These are phyloP conservation scores for Colletotrichum sojae DNA, from an alignment of 2,329 filamentous ascomycete genomes.

Conservation along the genomic window DNA sequence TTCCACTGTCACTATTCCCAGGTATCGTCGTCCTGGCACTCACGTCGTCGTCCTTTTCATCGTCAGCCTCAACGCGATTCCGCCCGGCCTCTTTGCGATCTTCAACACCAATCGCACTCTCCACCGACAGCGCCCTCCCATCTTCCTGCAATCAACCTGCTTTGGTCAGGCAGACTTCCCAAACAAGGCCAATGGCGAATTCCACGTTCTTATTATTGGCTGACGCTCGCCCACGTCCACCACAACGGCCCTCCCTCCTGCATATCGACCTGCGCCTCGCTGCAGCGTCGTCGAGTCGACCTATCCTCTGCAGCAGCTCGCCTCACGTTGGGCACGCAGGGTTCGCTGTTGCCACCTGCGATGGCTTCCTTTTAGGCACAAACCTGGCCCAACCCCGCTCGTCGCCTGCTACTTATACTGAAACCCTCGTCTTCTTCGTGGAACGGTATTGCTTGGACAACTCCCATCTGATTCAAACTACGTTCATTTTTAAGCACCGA, in stretches of 20 bases:
- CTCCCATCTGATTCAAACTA: neutral
- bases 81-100: neutral
- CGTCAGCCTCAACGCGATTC: neutral
- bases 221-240: conserved; percentile 34
- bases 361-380: conserved; percentile 12
- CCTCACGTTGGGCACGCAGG: conserved; percentile 29
- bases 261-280: conserved; percentile 26
- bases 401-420: conserved; percentile 21
- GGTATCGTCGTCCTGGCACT: too few species aligned
- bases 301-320: conserved; percentile 10
- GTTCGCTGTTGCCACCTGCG: neutral
- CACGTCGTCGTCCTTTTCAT: neutral
- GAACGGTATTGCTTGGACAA: conserved; percentile 9
- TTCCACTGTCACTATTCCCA: too few species aligned
- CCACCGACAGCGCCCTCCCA: neutral
- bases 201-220: conserved; percentile 20
- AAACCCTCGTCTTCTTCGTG: conserved; percentile 5
- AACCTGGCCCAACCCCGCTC: neutral
- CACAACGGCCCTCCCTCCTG: conserved; percentile 10
- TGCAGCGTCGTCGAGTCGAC: conserved; percentile 23
- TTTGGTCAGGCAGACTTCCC: conserved; percentile 2
- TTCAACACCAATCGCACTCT: neutral
- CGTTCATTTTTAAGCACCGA: neutral
- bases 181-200: conserved; percentile 7
- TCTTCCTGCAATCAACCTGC: neutral